These are phyloP conservation scores for Zygoascus flipseniorum DNA, from an alignment of 805 yeast genomes.

Conservation along the genomic window DNA sequence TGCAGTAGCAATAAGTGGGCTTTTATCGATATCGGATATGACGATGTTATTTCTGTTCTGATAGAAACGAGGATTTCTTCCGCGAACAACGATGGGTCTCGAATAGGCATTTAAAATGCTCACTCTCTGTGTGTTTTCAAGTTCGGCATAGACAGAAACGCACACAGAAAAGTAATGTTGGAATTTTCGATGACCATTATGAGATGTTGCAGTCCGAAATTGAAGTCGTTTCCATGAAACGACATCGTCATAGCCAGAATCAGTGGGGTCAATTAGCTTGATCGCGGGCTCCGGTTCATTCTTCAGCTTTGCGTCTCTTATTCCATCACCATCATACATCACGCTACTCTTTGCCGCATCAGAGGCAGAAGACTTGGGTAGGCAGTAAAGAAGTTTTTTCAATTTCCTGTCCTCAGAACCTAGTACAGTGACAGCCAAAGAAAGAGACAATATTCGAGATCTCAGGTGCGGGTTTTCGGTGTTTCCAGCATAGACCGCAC, in stretches of 20 bases:
- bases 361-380: conserved; percentile 14
- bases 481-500: conserved; percentile 20
- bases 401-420: conserved; percentile 15
- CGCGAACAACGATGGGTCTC: conserved; percentile 48
- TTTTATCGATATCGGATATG: conserved; percentile 23
- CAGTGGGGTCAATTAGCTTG: conserved; percentile 18
- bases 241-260: conserved; percentile 21
- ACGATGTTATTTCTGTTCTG: conserved; percentile 43
- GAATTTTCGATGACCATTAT: conserved; percentile 24
- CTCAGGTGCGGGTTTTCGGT: conserved; percentile 12
- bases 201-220: conserved; percentile 27
- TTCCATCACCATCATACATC: background rate
- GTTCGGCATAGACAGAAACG: conserved; percentile 19
- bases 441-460: conserved; percentile 19
- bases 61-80: conserved; percentile 55
- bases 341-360: background rate
- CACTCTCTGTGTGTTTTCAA: conserved; percentile 20
- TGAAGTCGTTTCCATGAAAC: conserved; percentile 27
- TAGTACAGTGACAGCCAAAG: conserved; percentile 18
- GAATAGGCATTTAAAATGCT: conserved; percentile 21
- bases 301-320: background rate
- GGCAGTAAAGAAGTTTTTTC: conserved; percentile 17
- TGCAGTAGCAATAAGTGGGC: conserved; percentile 2
- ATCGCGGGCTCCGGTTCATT: conserved; percentile 16
- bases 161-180: conserved; percentile 18